Conservation (phyloP, 1,284 basidiomycete species). For the Rhodotorula sp. region DNA sequence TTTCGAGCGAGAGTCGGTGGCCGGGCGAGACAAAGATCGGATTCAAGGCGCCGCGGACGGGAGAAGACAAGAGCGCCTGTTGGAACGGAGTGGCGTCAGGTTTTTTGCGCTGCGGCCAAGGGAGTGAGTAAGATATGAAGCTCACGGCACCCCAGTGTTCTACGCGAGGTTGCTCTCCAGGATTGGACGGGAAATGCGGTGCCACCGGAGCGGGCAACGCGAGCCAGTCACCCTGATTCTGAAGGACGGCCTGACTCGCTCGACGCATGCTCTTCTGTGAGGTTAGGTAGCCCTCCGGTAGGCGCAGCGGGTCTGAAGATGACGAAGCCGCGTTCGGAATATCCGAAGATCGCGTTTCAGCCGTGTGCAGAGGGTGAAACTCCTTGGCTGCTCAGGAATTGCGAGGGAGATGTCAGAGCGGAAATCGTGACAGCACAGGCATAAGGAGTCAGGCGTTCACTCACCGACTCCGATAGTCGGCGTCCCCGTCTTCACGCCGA, state of each 20-base stretch:
- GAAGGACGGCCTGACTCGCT: conserved; percentile 36
- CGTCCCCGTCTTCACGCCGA: conserved; percentile 44
- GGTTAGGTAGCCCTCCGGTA: conserved; percentile 32
- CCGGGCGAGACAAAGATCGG: conserved; percentile 47
- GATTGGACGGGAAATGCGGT: neutral
- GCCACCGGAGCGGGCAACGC: neutral
- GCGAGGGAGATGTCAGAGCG: conserved; percentile 1
- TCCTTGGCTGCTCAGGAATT: conserved; percentile 40
- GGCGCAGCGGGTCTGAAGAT: neutral
- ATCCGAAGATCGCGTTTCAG: too few species aligned
- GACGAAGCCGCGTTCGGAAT: too few species aligned
- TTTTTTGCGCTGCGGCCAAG: neutral
- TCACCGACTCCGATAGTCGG: conserved; percentile 45
- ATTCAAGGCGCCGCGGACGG: conserved; percentile 33
- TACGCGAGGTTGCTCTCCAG: too few species aligned
- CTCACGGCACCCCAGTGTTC: conserved; percentile 35
- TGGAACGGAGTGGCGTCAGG: neutral
- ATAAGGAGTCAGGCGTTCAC: neutral
- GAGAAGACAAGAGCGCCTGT: conserved; percentile 42
- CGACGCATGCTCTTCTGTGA: conserved; percentile 45
- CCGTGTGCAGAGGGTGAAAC: conserved; percentile 40
- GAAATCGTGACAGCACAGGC: neutral
- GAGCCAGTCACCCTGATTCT: conserved; percentile 43
- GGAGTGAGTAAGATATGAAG: neutral
- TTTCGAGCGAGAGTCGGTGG: conserved; percentile 44